phyloP scores from a whole-genome alignment of 495 filamentous ascomycete species.

The Aspergillus bridgeri region DNA sequence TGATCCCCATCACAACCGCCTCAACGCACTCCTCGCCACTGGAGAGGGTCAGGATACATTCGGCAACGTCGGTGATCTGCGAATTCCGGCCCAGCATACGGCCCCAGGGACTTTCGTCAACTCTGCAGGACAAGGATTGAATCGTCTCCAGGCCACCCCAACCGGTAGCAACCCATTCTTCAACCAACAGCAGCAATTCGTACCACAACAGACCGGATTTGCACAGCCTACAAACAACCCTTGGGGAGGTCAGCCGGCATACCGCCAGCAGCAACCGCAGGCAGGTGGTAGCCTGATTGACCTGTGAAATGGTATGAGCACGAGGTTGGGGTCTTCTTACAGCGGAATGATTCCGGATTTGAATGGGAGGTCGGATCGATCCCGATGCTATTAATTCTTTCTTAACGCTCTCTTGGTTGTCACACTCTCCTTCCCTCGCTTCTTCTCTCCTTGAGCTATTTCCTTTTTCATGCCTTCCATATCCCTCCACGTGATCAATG shows the following conservation, averaged over 20 bases:
- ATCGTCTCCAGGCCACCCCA: conserved; percentile 63
- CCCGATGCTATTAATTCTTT: background rate
- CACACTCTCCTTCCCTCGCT: background rate
- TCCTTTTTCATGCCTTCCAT: conserved; percentile 6
- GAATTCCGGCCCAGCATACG: conserved; percentile 95
- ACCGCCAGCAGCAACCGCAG: conserved; percentile 57
- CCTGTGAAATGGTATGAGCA: conserved; percentile 53
- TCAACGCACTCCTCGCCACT: conserved; percentile 82
- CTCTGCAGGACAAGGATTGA: conserved; percentile 75
- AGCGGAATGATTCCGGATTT: background rate
- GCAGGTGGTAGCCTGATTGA: conserved; percentile 84
- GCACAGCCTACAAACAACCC: conserved; percentile 60
- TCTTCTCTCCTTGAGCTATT: conserved; percentile 2
- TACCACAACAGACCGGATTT: conserved; percentile 57
- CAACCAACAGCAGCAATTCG: conserved; percentile 48
- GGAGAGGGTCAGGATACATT: conserved; percentile 97
- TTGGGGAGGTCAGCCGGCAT: conserved; percentile 57
- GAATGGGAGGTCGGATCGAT: background rate
- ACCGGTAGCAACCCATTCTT: conserved; percentile 94
- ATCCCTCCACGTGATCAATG: background rate
- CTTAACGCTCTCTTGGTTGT: background rate
- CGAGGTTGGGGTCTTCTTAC: background rate
- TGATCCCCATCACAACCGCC: conserved; percentile 76
- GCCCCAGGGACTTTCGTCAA: conserved; percentile 97
- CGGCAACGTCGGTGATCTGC: conserved; percentile 89